Evolutionary conservation across 768 basidiomycete genomes (phyloP).

Genomic region (Mrakia frigida): DNA sequence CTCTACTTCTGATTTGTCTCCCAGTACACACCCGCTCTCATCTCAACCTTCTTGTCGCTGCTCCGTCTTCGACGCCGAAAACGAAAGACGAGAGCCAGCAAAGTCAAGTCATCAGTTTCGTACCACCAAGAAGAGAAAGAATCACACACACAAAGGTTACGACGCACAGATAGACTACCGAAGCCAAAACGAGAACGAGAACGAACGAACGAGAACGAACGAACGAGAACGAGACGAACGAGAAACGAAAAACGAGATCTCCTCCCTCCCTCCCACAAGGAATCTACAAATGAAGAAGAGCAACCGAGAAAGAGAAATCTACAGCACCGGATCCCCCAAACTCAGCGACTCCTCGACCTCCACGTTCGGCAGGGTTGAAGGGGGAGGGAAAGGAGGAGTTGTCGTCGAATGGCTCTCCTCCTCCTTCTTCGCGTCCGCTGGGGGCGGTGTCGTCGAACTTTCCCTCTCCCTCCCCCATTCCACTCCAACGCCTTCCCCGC

Average conservation of each 20-base stretch:
- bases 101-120: too few species aligned
- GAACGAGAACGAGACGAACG: too few species aligned
- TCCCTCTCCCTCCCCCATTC: too few species aligned
- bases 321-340: background rate
- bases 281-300: too few species aligned
- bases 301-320: background rate
- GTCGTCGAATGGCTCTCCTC: conserved; percentile 1
- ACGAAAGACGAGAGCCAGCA: too few species aligned
- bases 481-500: too few species aligned
- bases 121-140: background rate
- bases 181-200: background rate
- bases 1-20: too few species aligned
- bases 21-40: too few species aligned
- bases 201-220: background rate
- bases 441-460: background rate
- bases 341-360: background rate
- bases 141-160: background rate
- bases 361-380: background rate
- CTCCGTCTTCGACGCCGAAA: too few species aligned
- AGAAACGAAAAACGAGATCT: too few species aligned
- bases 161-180: background rate
- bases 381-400: conserved; percentile 22
- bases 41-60: too few species aligned
- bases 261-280: too few species aligned
- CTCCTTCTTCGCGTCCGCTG: background rate